Percentiles rank a stretch among this genome's conserved stretches.
Evolutionary conservation across 176 grass and related monocot species (phyloP).

Genomic region (Lolium multiflorum): DNA sequence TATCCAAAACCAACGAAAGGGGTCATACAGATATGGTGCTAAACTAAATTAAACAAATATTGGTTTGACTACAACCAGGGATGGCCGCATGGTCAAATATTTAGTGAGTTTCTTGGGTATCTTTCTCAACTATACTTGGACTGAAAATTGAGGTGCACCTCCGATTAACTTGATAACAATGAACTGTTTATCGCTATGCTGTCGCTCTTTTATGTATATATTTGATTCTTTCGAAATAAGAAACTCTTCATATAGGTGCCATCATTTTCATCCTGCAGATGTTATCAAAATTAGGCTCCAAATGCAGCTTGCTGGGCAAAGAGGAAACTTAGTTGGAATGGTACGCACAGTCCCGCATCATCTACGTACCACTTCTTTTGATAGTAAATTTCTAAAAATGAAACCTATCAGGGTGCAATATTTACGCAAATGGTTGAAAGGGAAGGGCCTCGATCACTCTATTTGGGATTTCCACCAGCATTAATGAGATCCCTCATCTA

Average conservation of each 20-base stretch:
- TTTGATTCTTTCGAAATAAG: slow-evolving; percentile 14
- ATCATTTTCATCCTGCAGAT: slow-evolving; percentile 71
- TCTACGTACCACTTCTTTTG: slow-evolving; percentile 15
- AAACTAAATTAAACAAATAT: slow-evolving; percentile 6
- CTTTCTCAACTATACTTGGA: slow-evolving; percentile 2
- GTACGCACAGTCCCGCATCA: slow-evolving; percentile 46
- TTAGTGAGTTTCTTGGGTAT: not conserved
- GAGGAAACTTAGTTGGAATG: slow-evolving; percentile 93
- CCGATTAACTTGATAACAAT: slow-evolving; percentile 19
- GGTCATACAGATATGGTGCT: not conserved
- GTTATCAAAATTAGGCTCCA: slow-evolving; percentile 99
- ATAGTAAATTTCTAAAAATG: slow-evolving; percentile 32
- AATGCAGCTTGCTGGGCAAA: slow-evolving; percentile 96
- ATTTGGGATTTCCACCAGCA: slow-evolving; percentile 84
- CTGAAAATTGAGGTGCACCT: not conserved
- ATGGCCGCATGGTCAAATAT: not conserved
- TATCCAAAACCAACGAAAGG: not conserved
- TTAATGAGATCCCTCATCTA: slow-evolving; percentile 86
- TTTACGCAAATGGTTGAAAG: slow-evolving; percentile 71
- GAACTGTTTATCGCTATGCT: slow-evolving; percentile 1
- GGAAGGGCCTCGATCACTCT: slow-evolving; percentile 83
- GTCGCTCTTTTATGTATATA: not conserved
- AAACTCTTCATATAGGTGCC: slow-evolving; percentile 40
- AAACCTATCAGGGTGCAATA: slow-evolving; percentile 64
- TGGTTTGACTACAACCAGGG: slow-evolving; percentile 6